phyloP scores from a whole-genome alignment of 129 eudicot species.

The Flaveria robusta region DNA sequence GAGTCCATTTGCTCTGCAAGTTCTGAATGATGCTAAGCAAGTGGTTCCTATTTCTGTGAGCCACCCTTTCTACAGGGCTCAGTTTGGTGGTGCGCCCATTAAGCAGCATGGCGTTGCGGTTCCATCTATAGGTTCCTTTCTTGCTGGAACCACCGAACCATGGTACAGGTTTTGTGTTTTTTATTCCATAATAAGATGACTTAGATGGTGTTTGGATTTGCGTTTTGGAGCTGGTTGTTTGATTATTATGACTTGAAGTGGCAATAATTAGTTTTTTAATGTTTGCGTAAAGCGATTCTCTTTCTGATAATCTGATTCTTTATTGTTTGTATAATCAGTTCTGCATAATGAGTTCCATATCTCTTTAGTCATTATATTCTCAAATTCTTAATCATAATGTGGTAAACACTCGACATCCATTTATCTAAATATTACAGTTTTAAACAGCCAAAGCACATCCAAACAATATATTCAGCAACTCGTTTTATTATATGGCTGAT shows the following conservation, averaged over 20 bases:
- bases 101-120: constrained; percentile 57
- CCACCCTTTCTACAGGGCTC: constrained; percentile 50
- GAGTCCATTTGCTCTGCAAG: constrained; percentile 41
- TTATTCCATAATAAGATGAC: not conserved
- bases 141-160: constrained; percentile 66
- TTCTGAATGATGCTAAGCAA: constrained; percentile 42
- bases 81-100: constrained; percentile 46
- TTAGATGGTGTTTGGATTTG: not conserved
- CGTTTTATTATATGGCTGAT: not conserved
- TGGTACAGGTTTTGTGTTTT: constrained; percentile 40
- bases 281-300: not conserved
- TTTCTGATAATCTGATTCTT: too few species aligned
- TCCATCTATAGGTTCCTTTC: constrained; percentile 49
- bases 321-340: too few species aligned
- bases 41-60: constrained; percentile 44
- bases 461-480: not conserved
- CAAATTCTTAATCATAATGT: too few species aligned
- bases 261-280: not conserved
- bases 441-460: not conserved
- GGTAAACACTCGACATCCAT: too few species aligned
- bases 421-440: not conserved
- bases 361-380: too few species aligned
- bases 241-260: not conserved
- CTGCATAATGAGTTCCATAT: too few species aligned
- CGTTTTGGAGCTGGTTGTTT: constrained; percentile 7